phyloP scores from a whole-genome alignment of 139 green algal species.

The Zygnema cylindricum region DNA sequence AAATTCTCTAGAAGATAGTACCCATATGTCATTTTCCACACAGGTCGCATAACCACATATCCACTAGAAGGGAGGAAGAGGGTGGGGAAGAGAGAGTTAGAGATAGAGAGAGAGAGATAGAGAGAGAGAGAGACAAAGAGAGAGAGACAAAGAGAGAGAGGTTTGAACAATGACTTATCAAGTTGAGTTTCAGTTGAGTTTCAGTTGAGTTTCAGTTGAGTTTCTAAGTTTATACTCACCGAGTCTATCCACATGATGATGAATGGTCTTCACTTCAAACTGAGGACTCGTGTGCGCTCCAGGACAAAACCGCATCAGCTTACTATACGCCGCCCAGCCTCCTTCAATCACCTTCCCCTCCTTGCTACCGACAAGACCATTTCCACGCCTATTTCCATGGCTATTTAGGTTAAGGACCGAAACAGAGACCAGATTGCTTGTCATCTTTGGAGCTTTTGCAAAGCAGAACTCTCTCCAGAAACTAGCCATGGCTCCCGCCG shows the following conservation, averaged over 20 bases:
- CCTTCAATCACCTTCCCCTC: constrained; percentile 6
- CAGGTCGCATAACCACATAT: too few relatives aligned
- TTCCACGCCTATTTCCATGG: too few relatives aligned
- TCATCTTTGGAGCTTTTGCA: constrained; percentile 21
- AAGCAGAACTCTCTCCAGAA: constrained; percentile 21
- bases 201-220: too few relatives aligned
- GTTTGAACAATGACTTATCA: too few relatives aligned
- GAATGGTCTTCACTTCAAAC: background rate
- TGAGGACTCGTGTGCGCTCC: background rate
- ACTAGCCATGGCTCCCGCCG: background rate
- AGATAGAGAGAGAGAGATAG: too few relatives aligned
- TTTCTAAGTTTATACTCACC: background rate
- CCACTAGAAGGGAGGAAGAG: too few relatives aligned
- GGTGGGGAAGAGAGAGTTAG: too few relatives aligned
- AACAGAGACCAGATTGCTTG: background rate
- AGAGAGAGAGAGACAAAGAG: too few relatives aligned
- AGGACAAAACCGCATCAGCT: constrained; percentile 19
- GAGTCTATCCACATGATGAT: background rate
- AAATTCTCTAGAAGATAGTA: background rate
- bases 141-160: too few relatives aligned
- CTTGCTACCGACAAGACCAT: background rate
- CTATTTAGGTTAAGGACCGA: too few relatives aligned
- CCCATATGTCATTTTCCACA: too few relatives aligned
- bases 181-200: too few relatives aligned
- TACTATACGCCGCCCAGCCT: constrained; percentile 10